A percentile compares a stretch with the other conserved stretches of the same genome.
Conservation (phyloP, 305 asterid genomes). For the Andrographis paniculata region DNA sequence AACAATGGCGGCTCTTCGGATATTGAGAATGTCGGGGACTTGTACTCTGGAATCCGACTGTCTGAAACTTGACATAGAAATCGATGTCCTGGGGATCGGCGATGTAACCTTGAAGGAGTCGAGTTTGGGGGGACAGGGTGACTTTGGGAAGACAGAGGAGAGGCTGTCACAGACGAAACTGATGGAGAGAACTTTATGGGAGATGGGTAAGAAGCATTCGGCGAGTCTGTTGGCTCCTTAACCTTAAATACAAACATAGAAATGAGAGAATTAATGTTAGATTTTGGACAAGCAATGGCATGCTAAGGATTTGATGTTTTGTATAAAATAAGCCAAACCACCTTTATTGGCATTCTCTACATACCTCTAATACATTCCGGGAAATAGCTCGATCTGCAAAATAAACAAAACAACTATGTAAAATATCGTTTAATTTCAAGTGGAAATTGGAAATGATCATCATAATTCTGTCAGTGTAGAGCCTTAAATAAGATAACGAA, state of each 20-base stretch:
- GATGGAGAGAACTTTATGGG: constrained; percentile 69
- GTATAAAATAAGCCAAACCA: constrained; percentile 12
- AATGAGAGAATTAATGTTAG: constrained; percentile 3
- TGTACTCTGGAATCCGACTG: constrained; percentile 38
- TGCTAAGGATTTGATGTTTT: not conserved
- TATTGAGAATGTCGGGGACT: constrained; percentile 52
- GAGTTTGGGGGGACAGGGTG: constrained; percentile 54
- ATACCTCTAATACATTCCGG: constrained; percentile 35
- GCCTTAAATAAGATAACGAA: too few species aligned
- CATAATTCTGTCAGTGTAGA: too few species aligned
- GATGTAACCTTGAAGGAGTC: constrained; percentile 72
- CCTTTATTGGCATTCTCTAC: constrained; percentile 17
- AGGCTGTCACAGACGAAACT: constrained; percentile 45
- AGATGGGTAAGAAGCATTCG: constrained; percentile 50
- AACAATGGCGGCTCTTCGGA: constrained; percentile 53
- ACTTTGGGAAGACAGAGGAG: constrained; percentile 66
- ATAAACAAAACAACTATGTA: not conserved
- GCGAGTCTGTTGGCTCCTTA: constrained; percentile 50
- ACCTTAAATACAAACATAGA: constrained; percentile 29
- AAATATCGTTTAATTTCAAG: too few species aligned
- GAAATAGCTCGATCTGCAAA: constrained; percentile 41
- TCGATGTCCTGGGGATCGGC: constrained; percentile 61
- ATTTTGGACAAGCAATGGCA: constrained; percentile 9
- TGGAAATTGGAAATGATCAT: too few species aligned
- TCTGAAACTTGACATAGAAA: constrained; percentile 50